A percentile compares a stretch with the other conserved stretches of the same genome.
Conservation (phyloP, 2,329 filamentous ascomycete genomes). For the Pseudocercospora fuligena region DNA sequence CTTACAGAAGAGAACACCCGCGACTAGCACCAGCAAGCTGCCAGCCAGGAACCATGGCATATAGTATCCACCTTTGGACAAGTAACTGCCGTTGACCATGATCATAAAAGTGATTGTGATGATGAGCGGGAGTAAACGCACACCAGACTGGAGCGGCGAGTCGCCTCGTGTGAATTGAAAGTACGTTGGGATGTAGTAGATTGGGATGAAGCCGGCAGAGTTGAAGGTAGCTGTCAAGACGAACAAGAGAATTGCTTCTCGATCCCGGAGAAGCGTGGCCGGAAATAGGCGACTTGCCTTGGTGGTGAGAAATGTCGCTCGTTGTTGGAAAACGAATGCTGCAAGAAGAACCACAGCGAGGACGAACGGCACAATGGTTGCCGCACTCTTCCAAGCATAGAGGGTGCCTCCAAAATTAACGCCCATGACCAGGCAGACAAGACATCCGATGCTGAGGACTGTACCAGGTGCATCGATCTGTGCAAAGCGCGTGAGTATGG, state of each 20-base stretch:
- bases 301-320: slow-evolving; percentile 55
- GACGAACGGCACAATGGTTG: slow-evolving; percentile 54
- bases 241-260: slow-evolving; percentile 51
- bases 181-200: slow-evolving; percentile 61
- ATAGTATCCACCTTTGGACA: slow-evolving; percentile 2
- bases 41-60: slow-evolving; percentile 25
- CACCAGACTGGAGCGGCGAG: slow-evolving; percentile 46
- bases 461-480: slow-evolving; percentile 54
- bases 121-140: slow-evolving; percentile 51
- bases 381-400: slow-evolving; percentile 54
- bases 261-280: slow-evolving; percentile 49
- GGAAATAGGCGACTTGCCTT: slow-evolving; percentile 55
- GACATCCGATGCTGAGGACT: slow-evolving; percentile 50
- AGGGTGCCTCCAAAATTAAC: slow-evolving; percentile 57
- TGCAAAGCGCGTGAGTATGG: not conserved
- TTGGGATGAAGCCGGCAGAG: slow-evolving; percentile 29
- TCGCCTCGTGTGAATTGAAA: slow-evolving; percentile 59
- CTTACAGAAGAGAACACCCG: slow-evolving; percentile 10
- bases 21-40: slow-evolving; percentile 13
- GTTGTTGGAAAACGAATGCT: slow-evolving; percentile 54
- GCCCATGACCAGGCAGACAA: slow-evolving; percentile 52
- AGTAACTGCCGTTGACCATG: slow-evolving; percentile 32
- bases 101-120: slow-evolving; percentile 44
- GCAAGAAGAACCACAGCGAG: slow-evolving; percentile 52
- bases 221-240: slow-evolving; percentile 43